Conservation (phyloP, 305 asterid genomes). For the Fraxinus floribunda region DNA sequence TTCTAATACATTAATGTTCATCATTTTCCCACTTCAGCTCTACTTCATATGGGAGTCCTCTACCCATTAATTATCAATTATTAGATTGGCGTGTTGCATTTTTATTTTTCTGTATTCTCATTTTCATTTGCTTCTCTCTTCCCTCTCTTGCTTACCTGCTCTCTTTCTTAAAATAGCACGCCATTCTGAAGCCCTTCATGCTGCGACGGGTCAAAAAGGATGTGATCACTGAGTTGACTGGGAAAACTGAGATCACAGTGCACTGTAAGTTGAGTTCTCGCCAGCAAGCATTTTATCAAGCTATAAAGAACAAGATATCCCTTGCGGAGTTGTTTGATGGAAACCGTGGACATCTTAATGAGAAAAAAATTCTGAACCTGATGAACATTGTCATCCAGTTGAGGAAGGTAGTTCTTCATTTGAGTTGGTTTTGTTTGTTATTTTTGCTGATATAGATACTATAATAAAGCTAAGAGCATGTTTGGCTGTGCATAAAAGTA, state of each 20-base stretch:
- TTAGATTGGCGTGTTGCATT: conserved; percentile 10
- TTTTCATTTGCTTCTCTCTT: conserved; percentile 17
- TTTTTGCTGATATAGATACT: conserved; percentile 8
- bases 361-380: conserved; percentile 84
- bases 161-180: conserved; percentile 66
- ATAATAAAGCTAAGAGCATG: background rate
- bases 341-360: conserved; percentile 91
- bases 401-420: conserved; percentile 66
- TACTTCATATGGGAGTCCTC: conserved; percentile 1
- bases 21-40: conserved; percentile 6
- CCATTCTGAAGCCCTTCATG: conserved; percentile 96
- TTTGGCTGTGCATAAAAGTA: background rate
- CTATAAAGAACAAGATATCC: conserved; percentile 94
- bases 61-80: conserved; percentile 2
- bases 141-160: conserved; percentile 13
- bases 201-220: conserved; percentile 95
- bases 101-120: background rate
- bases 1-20: background rate
- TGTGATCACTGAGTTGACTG: conserved; percentile 88
- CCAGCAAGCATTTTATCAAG: conserved; percentile 96
- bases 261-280: conserved; percentile 92
- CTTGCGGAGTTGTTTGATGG: conserved; percentile 92
- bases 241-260: conserved; percentile 82
- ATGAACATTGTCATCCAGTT: conserved; percentile 99
- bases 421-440: conserved; percentile 15